Base-by-base conservation (phyloP, 345 rosid species). In the Tarenaya hassleriana region DNA sequence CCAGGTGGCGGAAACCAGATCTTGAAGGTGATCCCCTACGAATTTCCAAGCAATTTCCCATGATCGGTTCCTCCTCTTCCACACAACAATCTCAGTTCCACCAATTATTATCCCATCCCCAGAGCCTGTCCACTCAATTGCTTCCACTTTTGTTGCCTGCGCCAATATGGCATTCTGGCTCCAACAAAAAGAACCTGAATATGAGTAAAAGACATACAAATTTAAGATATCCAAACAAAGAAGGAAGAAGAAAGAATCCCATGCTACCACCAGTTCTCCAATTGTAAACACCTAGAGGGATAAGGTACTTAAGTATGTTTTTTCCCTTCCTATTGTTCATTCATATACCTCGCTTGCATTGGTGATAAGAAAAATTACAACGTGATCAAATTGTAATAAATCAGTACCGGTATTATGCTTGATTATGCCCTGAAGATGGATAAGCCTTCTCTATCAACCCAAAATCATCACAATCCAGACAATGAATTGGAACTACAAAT, bases 111-210 rank as follows among this genome's bases (percentile, higher is more conserved):
- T 72, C 61, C 97, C 97, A 61, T 90, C 95, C 47, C 91, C 91
- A 5, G 94, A 86, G 31, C 77, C 79, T 3, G 97, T 77, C 97
- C 97, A 90, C 58, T 68, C 63, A 55, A 90, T 67, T 3, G 83
- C 97, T 68, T 86, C 90, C 62, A 86, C 91, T 50, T 75, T 78
- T 24, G 83, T 60, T 43, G 69, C 73, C 57, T 84, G 95, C 69
- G 72, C 57, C 64, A 90, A 86, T 50, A 78, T 73, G 45, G 82
- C 83, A 78, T 74, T 83, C 95, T 84, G 95, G 77, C 95, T 80
- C 95, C 97, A 90, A 84, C 82, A 80, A 83, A 90, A 83, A 82
- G 94, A 90, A 81, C 95, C 95, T 90, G 97, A 80, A 81, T 77
- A 80, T 77, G 74, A 70, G 78, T 72, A 45, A 68, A n/a, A 69